Evolutionary conservation across 306 rosid genomes (phyloP), one percentile per base, ranked within the genome.

Genomic region (Rosa chinensis): DNA sequence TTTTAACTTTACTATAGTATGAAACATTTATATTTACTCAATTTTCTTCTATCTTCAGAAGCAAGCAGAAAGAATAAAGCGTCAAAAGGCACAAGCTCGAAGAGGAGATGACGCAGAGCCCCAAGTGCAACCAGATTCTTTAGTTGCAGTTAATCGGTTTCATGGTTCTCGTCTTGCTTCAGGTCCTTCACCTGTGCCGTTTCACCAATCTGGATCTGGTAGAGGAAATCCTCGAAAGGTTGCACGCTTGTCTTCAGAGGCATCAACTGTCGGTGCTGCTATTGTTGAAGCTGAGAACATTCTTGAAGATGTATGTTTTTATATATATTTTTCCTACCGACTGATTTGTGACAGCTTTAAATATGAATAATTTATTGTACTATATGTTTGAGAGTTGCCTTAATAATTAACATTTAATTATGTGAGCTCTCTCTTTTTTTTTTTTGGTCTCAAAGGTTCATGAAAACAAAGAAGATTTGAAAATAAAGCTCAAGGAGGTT

Each of bases 161-260:
- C 94, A 72, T 74, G 96, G 97, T 77, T 96, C 99, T 83, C 98
- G 99, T 78, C 98, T 96, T 83, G 97, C 98, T 87, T 89, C 98
- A 37, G 96, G 92, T 80, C 89, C 94, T 81, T 72, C 84, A 0
- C 89, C 93, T 86, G 84, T 97, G 20, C 99, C 99, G 1, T 93
- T 77, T 88, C 89, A 88, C 72, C 86, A 79, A 77, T 64, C 89
- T 72, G 81, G 89, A 43, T 76, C n/a, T 21, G 48, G 61, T 58
- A 45, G 74, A 63, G 89, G 63, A 72, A 66, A 53, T 59, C 68
- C 77, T 73, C 82, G 3, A 35, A 96, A 93, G 85, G 96, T 81
- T 75, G 81, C 94, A 39, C 88, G 83, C 77, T 72, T 75, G 40
- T 87, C 96, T 72, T 77, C 88, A 17, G 90, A 88, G 70, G 88